phyloP scores from a whole-genome alignment of 116 monocot species.

The Trichopus zeylanicus region DNA sequence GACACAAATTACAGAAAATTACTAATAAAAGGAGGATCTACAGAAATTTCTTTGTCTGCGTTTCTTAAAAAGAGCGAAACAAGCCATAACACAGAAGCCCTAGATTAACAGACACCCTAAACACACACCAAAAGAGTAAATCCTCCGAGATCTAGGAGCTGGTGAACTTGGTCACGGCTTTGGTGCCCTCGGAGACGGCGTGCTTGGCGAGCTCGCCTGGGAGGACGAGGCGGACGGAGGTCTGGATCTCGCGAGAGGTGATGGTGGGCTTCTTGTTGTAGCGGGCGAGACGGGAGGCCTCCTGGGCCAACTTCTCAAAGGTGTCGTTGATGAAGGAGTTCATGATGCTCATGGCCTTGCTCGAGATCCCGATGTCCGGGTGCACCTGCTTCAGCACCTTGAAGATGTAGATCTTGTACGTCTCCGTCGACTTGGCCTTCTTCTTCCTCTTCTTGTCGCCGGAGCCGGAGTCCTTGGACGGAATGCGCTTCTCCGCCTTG shows the following conservation, averaged over 20 bases:
- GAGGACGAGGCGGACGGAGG: slow-evolving; percentile 68
- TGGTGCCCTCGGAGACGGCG: slow-evolving; percentile 80
- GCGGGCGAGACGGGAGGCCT: slow-evolving; percentile 52
- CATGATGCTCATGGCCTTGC: slow-evolving; percentile 94
- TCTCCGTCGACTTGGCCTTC: too few species aligned
- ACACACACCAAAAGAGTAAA: too few species aligned
- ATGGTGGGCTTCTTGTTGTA: slow-evolving; percentile 92
- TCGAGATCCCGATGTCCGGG: slow-evolving; percentile 78
- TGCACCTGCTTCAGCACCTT: slow-evolving; percentile 91
- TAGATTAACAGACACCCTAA: too few species aligned
- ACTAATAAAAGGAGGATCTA: too few species aligned
- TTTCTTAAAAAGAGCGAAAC: too few species aligned
- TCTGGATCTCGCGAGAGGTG: slow-evolving; percentile 94
- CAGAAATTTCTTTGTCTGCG: too few species aligned
- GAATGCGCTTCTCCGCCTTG: too few species aligned
- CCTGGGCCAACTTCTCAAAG: slow-evolving; percentile 80
- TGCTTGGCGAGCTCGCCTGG: slow-evolving; percentile 88
- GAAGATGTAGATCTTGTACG: slow-evolving; percentile 92
- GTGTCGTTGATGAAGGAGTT: slow-evolving; percentile 90
- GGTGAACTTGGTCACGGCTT: slow-evolving; percentile 86
- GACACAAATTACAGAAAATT: too few species aligned
- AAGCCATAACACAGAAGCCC: too few species aligned
- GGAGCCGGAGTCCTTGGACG: too few species aligned
- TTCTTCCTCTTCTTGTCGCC: too few species aligned
- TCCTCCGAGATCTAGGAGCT: too few species aligned